Base-by-base conservation (phyloP, 306 rosid genomes). In the Astragalus membranaceus region DNA sequence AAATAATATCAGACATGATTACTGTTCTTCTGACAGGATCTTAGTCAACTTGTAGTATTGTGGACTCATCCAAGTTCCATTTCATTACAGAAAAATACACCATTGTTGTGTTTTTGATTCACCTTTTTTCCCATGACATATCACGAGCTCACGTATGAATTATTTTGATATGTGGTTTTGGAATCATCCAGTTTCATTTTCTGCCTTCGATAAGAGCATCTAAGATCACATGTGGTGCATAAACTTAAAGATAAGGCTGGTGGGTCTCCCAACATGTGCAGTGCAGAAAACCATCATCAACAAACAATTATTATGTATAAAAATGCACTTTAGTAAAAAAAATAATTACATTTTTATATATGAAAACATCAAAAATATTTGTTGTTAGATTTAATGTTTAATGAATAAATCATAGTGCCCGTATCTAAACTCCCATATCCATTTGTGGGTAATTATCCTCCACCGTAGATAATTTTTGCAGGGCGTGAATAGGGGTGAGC, bases 251-350 rank as follows among this genome's bases (percentile, higher is more conserved):
- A 74, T 76, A 68, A 79, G 12, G 30, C 5, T 15, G 5, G 83
- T 53, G 79, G 83, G 83, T 62, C 83, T 53, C 42, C 14, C 56
- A 68, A 68, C 83, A 74, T 79, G 79, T 79, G 79, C 83, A 36
- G 3, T 29, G 35, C 75, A 14, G 32, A 32, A 16, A 55, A 4
- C 32, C 64, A 46, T 10, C 57, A 35, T 39, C 57, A 35, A 20
- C 46, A 55, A 65, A 20, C 23, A 20, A 20, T 20, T 20, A 20
- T 20, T 20, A 20, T 20, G 23, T 20, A 20, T 20, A 20, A 20
- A 20, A 20, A 20, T 20, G 23, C 23, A 20, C 23, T 20, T 20
- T 20, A 20, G 23, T 20, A 20, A 20, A 0, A 20, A 0, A 20
- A 20, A 20, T 20, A 20, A 20, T 20, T 20, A 20, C 23, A 20